phyloP scores from a whole-genome alignment of 1,284 basidiomycete species.

The Tilletia indica region DNA sequence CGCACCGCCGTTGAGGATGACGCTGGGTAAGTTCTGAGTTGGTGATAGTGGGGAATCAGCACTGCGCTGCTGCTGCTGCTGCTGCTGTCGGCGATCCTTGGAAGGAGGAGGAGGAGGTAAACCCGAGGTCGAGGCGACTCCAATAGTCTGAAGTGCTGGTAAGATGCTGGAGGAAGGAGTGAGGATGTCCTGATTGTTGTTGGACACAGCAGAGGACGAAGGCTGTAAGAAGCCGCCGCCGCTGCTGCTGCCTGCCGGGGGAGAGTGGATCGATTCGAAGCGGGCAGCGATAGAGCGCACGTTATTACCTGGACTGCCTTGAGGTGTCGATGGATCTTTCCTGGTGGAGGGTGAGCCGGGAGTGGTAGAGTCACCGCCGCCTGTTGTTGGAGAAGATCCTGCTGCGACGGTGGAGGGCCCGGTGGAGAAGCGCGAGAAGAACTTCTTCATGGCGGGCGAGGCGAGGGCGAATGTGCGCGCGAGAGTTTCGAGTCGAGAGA shows the following conservation, averaged over 20 bases:
- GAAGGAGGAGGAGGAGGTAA: background rate
- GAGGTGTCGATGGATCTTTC: background rate
- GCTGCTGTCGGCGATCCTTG: background rate
- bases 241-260: background rate
- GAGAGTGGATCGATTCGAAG: slow-evolving; percentile 29
- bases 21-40: background rate
- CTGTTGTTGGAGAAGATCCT: slow-evolving; percentile 16
- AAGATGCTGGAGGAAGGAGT: background rate
- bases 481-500: background rate
- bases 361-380: background rate
- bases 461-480: too few relatives aligned
- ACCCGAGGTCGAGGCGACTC: background rate
- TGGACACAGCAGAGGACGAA: too few relatives aligned
- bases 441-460: slow-evolving; percentile 33
- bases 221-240: too few relatives aligned
- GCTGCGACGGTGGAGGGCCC: slow-evolving; percentile 22
- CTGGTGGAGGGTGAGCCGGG: slow-evolving; percentile 19
- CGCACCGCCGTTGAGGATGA: background rate
- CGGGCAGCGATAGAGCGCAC: slow-evolving; percentile 15
- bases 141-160: background rate
- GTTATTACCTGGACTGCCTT: too few relatives aligned
- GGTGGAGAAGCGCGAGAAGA: slow-evolving; percentile 43
- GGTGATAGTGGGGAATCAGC: background rate
- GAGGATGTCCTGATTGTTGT: background rate
- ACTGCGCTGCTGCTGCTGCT: background rate